Evolutionary conservation across 495 filamentous ascomycete genomes (phyloP).

Genomic region (Xylaria venustula): DNA sequence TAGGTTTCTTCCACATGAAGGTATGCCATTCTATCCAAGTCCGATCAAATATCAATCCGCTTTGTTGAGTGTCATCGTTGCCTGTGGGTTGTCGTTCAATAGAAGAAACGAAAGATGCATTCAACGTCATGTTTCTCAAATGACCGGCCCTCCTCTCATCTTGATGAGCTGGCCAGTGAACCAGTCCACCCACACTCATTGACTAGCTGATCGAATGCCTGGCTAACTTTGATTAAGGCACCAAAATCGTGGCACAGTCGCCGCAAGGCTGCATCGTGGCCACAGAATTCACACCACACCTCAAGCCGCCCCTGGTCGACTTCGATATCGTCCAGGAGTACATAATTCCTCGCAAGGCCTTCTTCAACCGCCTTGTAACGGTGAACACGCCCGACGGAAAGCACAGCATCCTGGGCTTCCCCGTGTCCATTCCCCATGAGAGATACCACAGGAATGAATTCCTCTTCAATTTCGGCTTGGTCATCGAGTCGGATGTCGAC

Average conservation of each 20-base stretch:
- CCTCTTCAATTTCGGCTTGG: conserved; percentile 94
- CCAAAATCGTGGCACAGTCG: conserved; percentile 71
- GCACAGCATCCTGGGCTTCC: conserved; percentile 82
- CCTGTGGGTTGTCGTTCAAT: no score
- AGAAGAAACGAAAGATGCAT: no score
- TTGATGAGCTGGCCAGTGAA: no score
- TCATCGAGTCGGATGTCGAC: conserved; percentile 67
- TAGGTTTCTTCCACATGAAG: conserved; percentile 86
- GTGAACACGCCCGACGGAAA: conserved; percentile 67
- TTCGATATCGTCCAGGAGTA: conserved; percentile 82
- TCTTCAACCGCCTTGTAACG: conserved; percentile 84
- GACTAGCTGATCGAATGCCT: no score
- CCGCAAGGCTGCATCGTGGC: conserved; percentile 71
- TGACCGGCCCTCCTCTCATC: neutral
- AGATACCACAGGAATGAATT: conserved; percentile 90
- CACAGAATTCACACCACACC: conserved; percentile 44
- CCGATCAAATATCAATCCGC: no score
- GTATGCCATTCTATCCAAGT: conserved; percentile 39
- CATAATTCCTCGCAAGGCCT: conserved; percentile 88
- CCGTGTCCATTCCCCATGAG: conserved; percentile 75
- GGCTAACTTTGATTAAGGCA: conserved; percentile 53
- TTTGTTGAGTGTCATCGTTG: no score
- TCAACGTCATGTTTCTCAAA: no score
- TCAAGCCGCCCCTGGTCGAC: conserved; percentile 67
- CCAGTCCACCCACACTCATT: no score